These are phyloP conservation scores for Flammula alnicola DNA, from an alignment of 1,284 basidiomycete genomes.

Conservation along the genomic window DNA sequence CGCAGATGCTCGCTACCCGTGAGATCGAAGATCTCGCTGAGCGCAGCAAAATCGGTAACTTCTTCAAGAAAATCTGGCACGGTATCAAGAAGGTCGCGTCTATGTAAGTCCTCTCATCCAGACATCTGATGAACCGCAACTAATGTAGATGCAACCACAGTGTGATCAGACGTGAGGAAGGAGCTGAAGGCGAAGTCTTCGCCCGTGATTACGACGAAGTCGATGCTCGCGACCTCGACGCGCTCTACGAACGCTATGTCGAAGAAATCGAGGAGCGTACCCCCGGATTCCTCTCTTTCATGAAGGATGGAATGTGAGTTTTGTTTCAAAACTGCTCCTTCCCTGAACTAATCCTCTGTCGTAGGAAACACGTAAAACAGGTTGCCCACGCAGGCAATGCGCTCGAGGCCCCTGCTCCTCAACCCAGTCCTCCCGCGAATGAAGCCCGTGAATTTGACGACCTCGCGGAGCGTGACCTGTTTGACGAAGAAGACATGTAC, in stretches of 20 bases:
- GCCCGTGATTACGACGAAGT: background rate
- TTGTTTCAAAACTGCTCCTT: background rate
- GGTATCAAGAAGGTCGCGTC: no score
- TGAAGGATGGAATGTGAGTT: slow-evolving; percentile 10
- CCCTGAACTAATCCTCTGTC: no score
- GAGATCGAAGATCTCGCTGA: background rate
- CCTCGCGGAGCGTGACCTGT: background rate
- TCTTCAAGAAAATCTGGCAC: background rate
- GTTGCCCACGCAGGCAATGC: slow-evolving; percentile 3
- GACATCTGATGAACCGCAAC: no score
- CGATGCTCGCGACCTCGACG: slow-evolving; percentile 9
- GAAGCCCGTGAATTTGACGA: background rate
- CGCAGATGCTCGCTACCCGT: background rate
- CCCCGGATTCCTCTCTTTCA: slow-evolving; percentile 9
- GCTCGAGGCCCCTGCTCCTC: background rate
- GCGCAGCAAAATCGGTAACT: background rate
- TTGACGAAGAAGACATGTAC: slow-evolving; percentile 1
- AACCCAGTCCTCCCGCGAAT: background rate
- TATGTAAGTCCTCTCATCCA: no score
- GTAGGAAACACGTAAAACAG: slow-evolving; percentile 5
- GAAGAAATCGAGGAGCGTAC: slow-evolving; percentile 2
- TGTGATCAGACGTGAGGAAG: no score
- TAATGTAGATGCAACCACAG: no score
- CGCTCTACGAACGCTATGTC: slow-evolving; percentile 5
- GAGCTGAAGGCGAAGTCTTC: background rate